Evolutionary conservation across 345 rosid genomes (phyloP).

Genomic region (Sapria himalayana): DNA sequence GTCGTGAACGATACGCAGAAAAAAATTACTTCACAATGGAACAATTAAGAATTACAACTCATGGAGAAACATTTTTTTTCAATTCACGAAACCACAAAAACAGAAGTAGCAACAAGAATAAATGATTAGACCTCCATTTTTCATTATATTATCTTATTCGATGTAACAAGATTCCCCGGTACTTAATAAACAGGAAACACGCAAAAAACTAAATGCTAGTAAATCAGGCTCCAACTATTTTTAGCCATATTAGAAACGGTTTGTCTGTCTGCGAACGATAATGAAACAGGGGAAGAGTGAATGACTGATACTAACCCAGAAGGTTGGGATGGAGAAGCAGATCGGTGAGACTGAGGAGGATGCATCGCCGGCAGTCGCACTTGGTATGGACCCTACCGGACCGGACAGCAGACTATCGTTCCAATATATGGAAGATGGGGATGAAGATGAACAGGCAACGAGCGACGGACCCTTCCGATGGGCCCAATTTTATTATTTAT

Average conservation of each 20-base stretch:
- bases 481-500: too few relatives aligned
- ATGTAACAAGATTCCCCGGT: neutral
- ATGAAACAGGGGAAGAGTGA: neutral
- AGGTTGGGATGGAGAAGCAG: slow-evolving; percentile 85
- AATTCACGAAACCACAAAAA: too few relatives aligned
- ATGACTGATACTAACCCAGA: slow-evolving; percentile 51
- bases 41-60: neutral
- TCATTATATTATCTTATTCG: too few relatives aligned
- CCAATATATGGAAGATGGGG: too few relatives aligned
- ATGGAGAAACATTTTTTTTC: too few relatives aligned
- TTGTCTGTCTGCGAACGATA: neutral
- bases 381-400: too few relatives aligned
- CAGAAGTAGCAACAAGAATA: too few relatives aligned
- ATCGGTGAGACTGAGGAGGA: slow-evolving; percentile 72
- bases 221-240: neutral
- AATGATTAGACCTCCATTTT: too few relatives aligned
- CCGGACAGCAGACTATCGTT: too few relatives aligned
- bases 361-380: slow-evolving; percentile 64
- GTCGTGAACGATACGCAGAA: neutral
- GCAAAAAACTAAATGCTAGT: neutral
- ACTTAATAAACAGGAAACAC: neutral
- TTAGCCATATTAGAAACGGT: neutral
- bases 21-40: neutral
- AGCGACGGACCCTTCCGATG: too few relatives aligned
- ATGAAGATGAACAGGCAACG: too few relatives aligned